Base-by-base conservation (phyloP, 2,329 filamentous ascomycete species). In the Stachybotrys chartarum region DNA sequence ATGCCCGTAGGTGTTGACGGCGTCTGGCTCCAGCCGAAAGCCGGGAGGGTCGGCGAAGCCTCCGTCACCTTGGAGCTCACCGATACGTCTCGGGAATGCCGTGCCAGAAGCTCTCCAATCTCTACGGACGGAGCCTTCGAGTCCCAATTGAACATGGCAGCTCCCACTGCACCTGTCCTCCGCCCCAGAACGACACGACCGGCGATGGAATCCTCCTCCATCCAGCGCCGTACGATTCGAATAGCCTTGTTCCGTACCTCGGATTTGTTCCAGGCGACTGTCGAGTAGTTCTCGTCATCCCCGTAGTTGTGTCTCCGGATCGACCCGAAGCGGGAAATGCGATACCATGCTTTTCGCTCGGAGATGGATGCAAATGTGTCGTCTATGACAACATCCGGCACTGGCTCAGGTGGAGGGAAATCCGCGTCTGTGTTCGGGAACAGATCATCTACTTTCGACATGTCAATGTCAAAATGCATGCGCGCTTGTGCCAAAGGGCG, bases 261-360 rank as follows among this genome's bases (percentile, higher is more conserved):
- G 0, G 83, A 86, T n/a, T 73, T 69, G 5, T 64, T 59, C 84
- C 85, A 88, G 3, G 73, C 71, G n/a, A 85, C 75, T 8, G 79
- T 76, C 17, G 79, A 72, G 64, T 87, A 87, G 59, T 78, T 79
- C 8, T 84, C 81, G 52, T 83, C 80, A 50, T 84, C 78, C 47
- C 79, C 82, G 3, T 70, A 68, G 54, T 84, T 75, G 60, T 86
- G 77, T 56, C 79, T 80, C 6, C 82, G 75, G 60, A 78, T 75
- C 0, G 83, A 83, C 3, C 83, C 84, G 55, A 76, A 77, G 6
- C 84, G 78, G 7, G 84, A 85, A 17, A 87, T 68, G 18, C 83
- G 81, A 60, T 87, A 86, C 85, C 85, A 88, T 7, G 76, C 75
- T 62, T 82, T 85, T 51, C 85, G 81, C 66, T 87, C 78, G 3